Percentiles rank a stretch among this genome's conserved stretches.
These are phyloP conservation scores for Nemania sp. DNA, from an alignment of 2,329 filamentous ascomycete species.

Conservation along the genomic window DNA sequence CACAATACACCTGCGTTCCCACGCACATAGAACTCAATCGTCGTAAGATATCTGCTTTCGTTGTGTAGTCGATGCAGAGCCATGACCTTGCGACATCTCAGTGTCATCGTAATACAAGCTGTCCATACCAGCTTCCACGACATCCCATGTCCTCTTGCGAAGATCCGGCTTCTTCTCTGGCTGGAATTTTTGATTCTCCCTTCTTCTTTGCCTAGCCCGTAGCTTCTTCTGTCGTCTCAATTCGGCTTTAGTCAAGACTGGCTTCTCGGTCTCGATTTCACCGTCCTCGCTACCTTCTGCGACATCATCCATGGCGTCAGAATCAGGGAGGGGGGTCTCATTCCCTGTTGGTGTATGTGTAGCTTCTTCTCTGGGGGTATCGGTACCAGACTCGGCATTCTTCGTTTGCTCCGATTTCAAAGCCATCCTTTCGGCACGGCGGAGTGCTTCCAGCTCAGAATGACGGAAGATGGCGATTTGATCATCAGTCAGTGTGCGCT, in stretches of 20 bases:
- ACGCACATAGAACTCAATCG: slow-evolving; percentile 51
- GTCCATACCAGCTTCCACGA: slow-evolving; percentile 71
- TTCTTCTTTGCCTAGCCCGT: slow-evolving; percentile 54
- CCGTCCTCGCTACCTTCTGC: slow-evolving; percentile 50
- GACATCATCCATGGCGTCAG: slow-evolving; percentile 39
- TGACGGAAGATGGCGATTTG: slow-evolving; percentile 92
- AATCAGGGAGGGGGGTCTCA: background rate
- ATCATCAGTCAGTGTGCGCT: slow-evolving; percentile 90
- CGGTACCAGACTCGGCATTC: slow-evolving; percentile 22
- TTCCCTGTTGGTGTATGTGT: slow-evolving; percentile 16
- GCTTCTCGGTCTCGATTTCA: slow-evolving; percentile 51
- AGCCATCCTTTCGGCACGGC: slow-evolving; percentile 62
- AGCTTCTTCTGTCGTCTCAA: slow-evolving; percentile 53
- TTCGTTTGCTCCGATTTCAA: slow-evolving; percentile 43
- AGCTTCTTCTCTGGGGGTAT: slow-evolving; percentile 17
- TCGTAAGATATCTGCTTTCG: slow-evolving; percentile 63
- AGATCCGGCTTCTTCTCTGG: slow-evolving; percentile 68
- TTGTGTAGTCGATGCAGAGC: slow-evolving; percentile 51
- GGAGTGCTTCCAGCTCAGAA: slow-evolving; percentile 81
- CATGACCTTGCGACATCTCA: slow-evolving; percentile 41
- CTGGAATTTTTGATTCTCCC: slow-evolving; percentile 56
- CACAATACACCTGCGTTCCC: background rate
- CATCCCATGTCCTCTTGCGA: slow-evolving; percentile 75
- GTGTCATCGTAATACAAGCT: slow-evolving; percentile 70
- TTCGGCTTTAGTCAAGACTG: slow-evolving; percentile 45